A percentile compares a stretch with the other conserved stretches of the same genome.
phyloP scores from a whole-genome alignment of 257 asterid species.

The Scutellaria baicalensis region DNA sequence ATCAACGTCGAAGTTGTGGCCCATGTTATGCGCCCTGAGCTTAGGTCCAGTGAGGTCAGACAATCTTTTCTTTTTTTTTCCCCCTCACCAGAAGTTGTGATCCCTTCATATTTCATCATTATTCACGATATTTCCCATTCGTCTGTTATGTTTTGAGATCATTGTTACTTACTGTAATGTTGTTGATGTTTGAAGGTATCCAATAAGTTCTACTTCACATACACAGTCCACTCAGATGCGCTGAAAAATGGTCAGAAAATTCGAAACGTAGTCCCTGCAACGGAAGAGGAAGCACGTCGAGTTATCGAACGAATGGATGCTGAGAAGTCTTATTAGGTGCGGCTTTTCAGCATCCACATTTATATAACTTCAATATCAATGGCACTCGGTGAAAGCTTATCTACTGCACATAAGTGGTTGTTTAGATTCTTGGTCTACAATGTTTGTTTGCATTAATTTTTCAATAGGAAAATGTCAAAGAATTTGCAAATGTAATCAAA shows the following conservation, averaged over 20 bases:
- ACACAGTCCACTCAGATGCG: conserved; percentile 52
- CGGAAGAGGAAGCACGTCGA: conserved; percentile 80
- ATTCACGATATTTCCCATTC: neutral
- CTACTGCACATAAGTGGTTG: neutral
- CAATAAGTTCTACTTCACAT: conserved; percentile 88
- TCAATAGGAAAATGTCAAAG: neutral
- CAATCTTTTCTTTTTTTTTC: neutral
- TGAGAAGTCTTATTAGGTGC: conserved; percentile 33
- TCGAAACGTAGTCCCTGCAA: conserved; percentile 79
- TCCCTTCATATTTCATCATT: neutral
- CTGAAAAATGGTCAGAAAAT: conserved; percentile 39
- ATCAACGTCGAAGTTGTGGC: conserved; percentile 93
- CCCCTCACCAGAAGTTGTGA: neutral
- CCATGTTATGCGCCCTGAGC: conserved; percentile 84
- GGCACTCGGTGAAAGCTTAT: neutral
- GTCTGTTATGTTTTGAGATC: neutral
- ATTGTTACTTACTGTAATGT: neutral
- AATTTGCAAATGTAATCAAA: neutral
- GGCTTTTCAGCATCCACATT: neutral
- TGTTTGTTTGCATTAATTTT: neutral
- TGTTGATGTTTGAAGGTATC: conserved; percentile 52
- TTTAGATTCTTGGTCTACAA: neutral
- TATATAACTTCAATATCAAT: neutral
- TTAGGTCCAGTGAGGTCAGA: conserved; percentile 73
- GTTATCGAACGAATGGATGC: conserved; percentile 82